phyloP scores from a whole-genome alignment of 73 alveolate species.

The Paramecium caudatum region DNA sequence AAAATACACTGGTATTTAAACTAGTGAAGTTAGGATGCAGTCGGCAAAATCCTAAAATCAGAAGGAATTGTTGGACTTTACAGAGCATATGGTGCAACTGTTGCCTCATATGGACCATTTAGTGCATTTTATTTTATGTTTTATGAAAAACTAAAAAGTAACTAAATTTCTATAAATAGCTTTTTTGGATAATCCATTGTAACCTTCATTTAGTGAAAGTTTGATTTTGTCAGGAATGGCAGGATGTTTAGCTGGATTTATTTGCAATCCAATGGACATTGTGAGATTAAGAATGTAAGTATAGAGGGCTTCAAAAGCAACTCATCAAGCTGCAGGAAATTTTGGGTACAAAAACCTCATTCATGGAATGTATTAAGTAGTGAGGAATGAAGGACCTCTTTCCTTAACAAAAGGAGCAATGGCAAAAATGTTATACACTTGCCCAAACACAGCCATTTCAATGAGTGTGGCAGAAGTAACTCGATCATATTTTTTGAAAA shows the following conservation, averaged over 20 bases:
- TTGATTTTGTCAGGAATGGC: slow-evolving; percentile 81
- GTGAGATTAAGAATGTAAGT: slow-evolving; percentile 95
- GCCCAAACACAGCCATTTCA: slow-evolving; percentile 88
- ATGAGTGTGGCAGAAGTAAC: slow-evolving; percentile 84
- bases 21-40: slow-evolving; percentile 79
- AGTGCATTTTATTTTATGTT: slow-evolving; percentile 96
- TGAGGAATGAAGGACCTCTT: slow-evolving; percentile 86
- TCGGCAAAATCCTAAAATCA: slow-evolving; percentile 80
- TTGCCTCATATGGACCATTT: slow-evolving; percentile 96
- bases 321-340: slow-evolving; percentile 21
- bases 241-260: slow-evolving; percentile 85
- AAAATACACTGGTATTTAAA: slow-evolving; percentile 64
- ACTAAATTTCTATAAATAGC: neutral
- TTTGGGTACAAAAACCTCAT: slow-evolving; percentile 88
- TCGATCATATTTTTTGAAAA: slow-evolving; percentile 65
- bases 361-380: slow-evolving; percentile 84
- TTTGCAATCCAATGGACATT: slow-evolving; percentile 96
- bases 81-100: slow-evolving; percentile 95
- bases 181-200: slow-evolving; percentile 53
- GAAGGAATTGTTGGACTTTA: slow-evolving; percentile 96
- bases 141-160: slow-evolving; percentile 89
- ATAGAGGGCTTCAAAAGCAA: slow-evolving; percentile 82
- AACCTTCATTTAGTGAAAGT: slow-evolving; percentile 67
- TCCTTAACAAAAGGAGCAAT: slow-evolving; percentile 90
- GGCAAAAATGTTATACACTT: slow-evolving; percentile 85